Percentiles rank a stretch among this genome's conserved stretches.
phyloP scores from a whole-genome alignment of 2,329 filamentous ascomycete genomes.

The Mycocentrospora acerina region DNA sequence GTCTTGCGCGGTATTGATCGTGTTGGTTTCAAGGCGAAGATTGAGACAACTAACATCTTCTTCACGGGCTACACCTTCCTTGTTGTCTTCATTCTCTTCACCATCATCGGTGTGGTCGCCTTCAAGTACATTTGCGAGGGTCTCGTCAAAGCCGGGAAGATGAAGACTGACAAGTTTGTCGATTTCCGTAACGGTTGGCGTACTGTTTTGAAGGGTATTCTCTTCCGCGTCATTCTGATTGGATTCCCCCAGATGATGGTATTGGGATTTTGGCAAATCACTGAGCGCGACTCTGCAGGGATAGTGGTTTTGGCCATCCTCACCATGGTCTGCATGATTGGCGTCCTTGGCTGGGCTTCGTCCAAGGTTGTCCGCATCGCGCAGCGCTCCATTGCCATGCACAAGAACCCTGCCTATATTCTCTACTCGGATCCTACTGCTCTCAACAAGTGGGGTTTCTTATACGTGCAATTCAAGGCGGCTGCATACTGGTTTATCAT shows the following conservation, averaged over 20 bases:
- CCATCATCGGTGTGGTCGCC: slow-evolving; percentile 68
- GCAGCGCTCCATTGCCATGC: slow-evolving; percentile 82
- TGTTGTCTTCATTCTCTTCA: slow-evolving; percentile 76
- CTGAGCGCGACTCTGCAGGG: slow-evolving; percentile 78
- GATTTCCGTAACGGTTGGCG: slow-evolving; percentile 96
- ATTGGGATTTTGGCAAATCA: slow-evolving; percentile 92
- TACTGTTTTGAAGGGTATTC: slow-evolving; percentile 87
- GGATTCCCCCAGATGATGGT: slow-evolving; percentile 90
- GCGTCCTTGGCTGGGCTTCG: slow-evolving; percentile 80
- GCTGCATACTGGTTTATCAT: slow-evolving; percentile 95
- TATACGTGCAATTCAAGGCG: slow-evolving; percentile 95
- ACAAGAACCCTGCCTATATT: slow-evolving; percentile 96
- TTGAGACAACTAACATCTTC: slow-evolving; percentile 91
- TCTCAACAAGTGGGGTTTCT: slow-evolving; percentile 96
- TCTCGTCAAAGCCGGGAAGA: slow-evolving; percentile 71
- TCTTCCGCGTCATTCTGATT: slow-evolving; percentile 86
- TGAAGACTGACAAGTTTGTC: slow-evolving; percentile 82
- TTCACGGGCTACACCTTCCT: slow-evolving; percentile 90
- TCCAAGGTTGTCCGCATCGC: slow-evolving; percentile 89
- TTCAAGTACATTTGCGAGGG: slow-evolving; percentile 84
- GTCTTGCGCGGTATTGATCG: slow-evolving; percentile 81
- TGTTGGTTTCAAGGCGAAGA: slow-evolving; percentile 80
- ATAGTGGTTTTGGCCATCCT: slow-evolving; percentile 85
- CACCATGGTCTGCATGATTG: slow-evolving; percentile 79
- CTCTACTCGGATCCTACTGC: slow-evolving; percentile 93